Evolutionary conservation across 73 alveolate species (phyloP).

Genomic region (Effrenium voratum): DNA sequence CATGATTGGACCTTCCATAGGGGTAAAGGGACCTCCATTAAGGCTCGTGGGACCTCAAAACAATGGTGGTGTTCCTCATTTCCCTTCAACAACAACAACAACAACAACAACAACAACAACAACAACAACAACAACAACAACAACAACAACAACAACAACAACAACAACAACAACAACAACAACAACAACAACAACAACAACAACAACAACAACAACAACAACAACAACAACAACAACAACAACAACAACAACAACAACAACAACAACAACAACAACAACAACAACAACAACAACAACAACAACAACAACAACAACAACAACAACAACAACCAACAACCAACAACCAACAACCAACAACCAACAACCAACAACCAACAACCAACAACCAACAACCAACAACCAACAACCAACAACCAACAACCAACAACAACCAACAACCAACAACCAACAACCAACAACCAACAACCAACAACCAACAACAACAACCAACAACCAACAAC

Average conservation of each 20-base stretch:
- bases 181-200: not conserved
- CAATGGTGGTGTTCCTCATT: not conserved
- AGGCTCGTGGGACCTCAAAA: not conserved
- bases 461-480: no score
- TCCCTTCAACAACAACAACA: not conserved
- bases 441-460: no score
- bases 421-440: no score
- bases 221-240: not conserved
- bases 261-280: not conserved
- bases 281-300: not conserved
- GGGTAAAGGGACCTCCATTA: not conserved
- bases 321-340: not conserved
- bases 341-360: not conserved
- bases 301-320: not conserved
- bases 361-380: not conserved
- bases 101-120: not conserved
- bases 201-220: not conserved
- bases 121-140: not conserved
- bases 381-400: constrained; percentile 1
- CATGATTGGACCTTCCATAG: not conserved
- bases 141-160: not conserved
- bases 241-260: not conserved
- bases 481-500: no score
- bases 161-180: not conserved
- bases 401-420: no score